Percentiles rank a stretch among this genome's conserved stretches.
Conservation (phyloP, 2,329 filamentous ascomycete genomes). For the Colletotrichum sp. region DNA sequence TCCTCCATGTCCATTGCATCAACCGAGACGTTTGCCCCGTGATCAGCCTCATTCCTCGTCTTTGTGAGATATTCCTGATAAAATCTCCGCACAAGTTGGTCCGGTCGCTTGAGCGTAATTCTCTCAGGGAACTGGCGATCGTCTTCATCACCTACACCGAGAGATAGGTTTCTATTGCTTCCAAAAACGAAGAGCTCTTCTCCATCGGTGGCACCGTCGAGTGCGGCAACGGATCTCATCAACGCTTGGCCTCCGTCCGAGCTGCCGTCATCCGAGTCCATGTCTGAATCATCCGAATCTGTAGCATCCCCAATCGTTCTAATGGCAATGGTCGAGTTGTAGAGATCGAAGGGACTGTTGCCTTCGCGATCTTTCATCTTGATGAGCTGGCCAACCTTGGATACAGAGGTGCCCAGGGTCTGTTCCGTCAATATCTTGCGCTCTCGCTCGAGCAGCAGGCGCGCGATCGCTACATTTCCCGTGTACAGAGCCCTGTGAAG, state of each 20-base stretch:
- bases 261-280: constrained; percentile 60
- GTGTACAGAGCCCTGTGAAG: constrained; percentile 90
- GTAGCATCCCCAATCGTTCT: constrained; percentile 61
- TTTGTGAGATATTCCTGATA: constrained; percentile 70
- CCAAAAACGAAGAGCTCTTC: constrained; percentile 94
- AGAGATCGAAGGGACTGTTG: constrained; percentile 92
- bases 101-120: constrained; percentile 76
- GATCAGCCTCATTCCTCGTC: constrained; percentile 25
- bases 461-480: constrained; percentile 86
- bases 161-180: constrained; percentile 92
- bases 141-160: constrained; percentile 94
- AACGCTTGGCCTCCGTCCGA: constrained; percentile 16
- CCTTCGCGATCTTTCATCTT: constrained; percentile 97
- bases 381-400: constrained; percentile 76
- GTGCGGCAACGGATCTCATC: constrained; percentile 14
- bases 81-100: constrained; percentile 76
- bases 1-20: constrained; percentile 44
- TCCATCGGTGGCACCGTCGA: constrained; percentile 47
- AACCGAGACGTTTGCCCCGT: neutral
- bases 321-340: constrained; percentile 83
- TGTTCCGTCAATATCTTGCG: constrained; percentile 67
- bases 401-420: constrained; percentile 60
- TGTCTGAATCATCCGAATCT: constrained; percentile 50
- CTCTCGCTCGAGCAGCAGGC: constrained; percentile 81
- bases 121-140: constrained; percentile 94